phyloP scores from a whole-genome alignment of 768 basidiomycete genomes.

The Favolaschia claudopus region DNA sequence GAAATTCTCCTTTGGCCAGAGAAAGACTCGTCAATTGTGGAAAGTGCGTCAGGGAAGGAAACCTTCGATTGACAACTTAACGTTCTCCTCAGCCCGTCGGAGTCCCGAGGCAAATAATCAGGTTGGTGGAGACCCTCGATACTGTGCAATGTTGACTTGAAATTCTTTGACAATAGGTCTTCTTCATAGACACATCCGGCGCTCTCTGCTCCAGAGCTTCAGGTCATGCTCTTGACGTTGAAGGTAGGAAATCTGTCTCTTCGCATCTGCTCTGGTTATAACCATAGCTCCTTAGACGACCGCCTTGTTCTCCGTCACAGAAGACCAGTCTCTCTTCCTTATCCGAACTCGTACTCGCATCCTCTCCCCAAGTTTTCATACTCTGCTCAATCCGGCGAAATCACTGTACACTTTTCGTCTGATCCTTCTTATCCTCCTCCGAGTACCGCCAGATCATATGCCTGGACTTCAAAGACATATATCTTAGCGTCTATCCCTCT shows the following conservation, averaged over 20 bases:
- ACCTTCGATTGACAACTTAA: background rate
- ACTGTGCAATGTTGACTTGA: background rate
- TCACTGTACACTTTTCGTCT: constrained; percentile 63
- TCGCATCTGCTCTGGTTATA: background rate
- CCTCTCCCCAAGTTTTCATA: constrained; percentile 77
- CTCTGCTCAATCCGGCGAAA: constrained; percentile 58
- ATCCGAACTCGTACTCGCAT: constrained; percentile 81
- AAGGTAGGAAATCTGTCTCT: constrained; percentile 53
- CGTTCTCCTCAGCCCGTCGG: constrained; percentile 59
- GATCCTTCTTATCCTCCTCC: constrained; percentile 70
- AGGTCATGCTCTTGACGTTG: constrained; percentile 84
- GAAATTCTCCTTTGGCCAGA: constrained; percentile 73
- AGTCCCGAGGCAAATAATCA: constrained; percentile 78
- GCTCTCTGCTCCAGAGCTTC: constrained; percentile 79
- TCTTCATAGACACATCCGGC: constrained; percentile 83
- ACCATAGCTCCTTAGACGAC: constrained; percentile 53
- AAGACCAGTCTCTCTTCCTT: constrained; percentile 77
- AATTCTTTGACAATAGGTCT: constrained; percentile 67
- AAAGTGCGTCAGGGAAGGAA: constrained; percentile 65
- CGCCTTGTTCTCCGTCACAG: constrained; percentile 77
- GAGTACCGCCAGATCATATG: constrained; percentile 41
- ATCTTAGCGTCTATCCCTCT: constrained; percentile 72
- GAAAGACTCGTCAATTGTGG: constrained; percentile 80
- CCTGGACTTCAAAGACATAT: constrained; percentile 68
- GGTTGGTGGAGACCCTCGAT: constrained; percentile 46